Percentiles rank a stretch among this genome's conserved stretches.
phyloP scores from a whole-genome alignment of 2,329 filamentous ascomycete genomes.

The Phialophora tarda region DNA sequence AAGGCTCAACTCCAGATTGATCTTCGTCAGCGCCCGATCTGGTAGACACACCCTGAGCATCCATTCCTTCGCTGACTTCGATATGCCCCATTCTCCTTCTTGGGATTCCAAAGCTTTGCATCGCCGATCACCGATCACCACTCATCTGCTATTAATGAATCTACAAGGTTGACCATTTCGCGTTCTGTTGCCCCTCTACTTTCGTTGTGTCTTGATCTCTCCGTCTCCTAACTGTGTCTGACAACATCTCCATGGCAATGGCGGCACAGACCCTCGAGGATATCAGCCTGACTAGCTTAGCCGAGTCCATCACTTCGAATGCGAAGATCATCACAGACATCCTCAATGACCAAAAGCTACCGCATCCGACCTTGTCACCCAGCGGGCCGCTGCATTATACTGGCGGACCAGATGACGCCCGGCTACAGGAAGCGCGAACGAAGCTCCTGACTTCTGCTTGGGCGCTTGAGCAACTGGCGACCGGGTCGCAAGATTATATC shows the following conservation, averaged over 20 bases:
- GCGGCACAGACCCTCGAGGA: background rate
- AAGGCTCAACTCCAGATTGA: background rate
- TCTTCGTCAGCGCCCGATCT: background rate
- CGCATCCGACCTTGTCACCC: constrained; percentile 3
- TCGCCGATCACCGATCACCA: background rate
- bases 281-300: constrained; percentile 5
- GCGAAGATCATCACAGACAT: constrained; percentile 11
- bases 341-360: constrained; percentile 1
- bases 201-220: background rate
- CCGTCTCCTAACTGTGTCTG: background rate
- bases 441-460: constrained; percentile 15
- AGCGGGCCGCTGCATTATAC: constrained; percentile 1
- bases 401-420: background rate
- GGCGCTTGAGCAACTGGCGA: constrained; percentile 8
- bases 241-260: background rate
- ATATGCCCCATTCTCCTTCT: background rate
- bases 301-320: constrained; percentile 5
- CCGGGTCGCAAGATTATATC: constrained; percentile 12
- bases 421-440: constrained; percentile 17
- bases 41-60: background rate
- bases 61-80: background rate
- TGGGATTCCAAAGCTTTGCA: background rate
- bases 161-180: background rate
- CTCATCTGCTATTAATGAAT: background rate
- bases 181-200: background rate